Evolutionary conservation across 2,329 filamentous ascomycete genomes (phyloP), one percentile per base, ranked within the genome.

Genomic region (Calonectria fujianensis): DNA sequence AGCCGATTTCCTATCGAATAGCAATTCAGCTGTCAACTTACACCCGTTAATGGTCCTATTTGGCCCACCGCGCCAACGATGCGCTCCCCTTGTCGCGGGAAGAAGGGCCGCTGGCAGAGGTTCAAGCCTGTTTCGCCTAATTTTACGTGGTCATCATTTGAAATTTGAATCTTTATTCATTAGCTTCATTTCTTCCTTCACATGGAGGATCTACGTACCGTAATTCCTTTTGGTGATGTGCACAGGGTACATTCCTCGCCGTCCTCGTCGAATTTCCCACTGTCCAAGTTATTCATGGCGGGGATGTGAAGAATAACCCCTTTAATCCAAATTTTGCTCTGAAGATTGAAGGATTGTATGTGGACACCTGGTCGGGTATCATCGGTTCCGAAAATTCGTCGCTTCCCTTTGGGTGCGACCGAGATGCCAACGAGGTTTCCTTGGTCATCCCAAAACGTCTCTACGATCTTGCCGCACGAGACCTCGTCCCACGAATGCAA

Each of bases 371-470:
- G 50, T 8, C 9, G 10, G 9, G n/a, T 45, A 20, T 69, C 66
- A 11, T 45, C 51, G 29, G 31, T 45, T 29, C 66, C 66, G n/a
- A 69, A 39, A 4, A 54, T 51, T 20, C 66, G 11, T 27, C 37
- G n/a, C 3, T 45, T 18, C 18, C 50, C 48, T 20, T 45, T 20
- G 14, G 29, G 16, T 27, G 66, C 50, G 9, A 69, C 35, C 35
- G 48, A 54, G 20, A 69, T n/a, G 8, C 66, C 66, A 20, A 69
- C 51, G 4, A 69, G 27, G 5, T 27, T 57, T 1, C 35, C 35
- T 24, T 29, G 8, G 16, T 41, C 45, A 45, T 57, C 66, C 66
- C 66, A 69, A n/a, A 54, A 69, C n/a, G 66, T 69, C 50, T 57
- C 51, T 8, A 69, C 37, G 4, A 32, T 57, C 27, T 69, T 32